phyloP scores from a whole-genome alignment of 2,329 filamentous ascomycete genomes.

The Aschersonia sp. region DNA sequence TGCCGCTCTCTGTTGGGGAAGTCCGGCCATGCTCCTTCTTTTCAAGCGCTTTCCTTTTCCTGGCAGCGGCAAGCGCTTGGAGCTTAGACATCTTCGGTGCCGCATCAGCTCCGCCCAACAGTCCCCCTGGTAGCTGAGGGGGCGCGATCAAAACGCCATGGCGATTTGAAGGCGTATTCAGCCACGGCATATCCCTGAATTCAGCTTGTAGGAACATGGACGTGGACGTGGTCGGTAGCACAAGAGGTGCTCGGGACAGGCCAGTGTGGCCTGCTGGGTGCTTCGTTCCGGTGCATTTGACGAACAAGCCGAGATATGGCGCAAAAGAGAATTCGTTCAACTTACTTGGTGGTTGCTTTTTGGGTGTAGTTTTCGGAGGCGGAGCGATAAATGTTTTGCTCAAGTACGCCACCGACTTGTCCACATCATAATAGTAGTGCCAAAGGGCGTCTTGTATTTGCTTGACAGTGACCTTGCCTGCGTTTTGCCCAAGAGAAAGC shows the following conservation, averaged over 20 bases:
- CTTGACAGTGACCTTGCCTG: conserved; percentile 36
- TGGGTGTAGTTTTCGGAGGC: conserved; percentile 18
- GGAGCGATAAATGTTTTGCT: conserved; percentile 43
- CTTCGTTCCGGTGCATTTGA: conserved; percentile 18
- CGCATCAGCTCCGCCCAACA: conserved; percentile 61
- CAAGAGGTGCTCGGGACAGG: conserved; percentile 2
- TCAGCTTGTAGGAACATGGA: conserved; percentile 16
- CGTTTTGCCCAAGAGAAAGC: conserved; percentile 45
- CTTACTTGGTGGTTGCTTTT: conserved; percentile 29
- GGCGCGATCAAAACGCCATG: conserved; percentile 50
- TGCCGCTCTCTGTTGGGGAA: conserved; percentile 11
- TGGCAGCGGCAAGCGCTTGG: conserved; percentile 73
- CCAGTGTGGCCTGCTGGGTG: conserved; percentile 7
- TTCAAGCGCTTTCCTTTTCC: conserved; percentile 68
- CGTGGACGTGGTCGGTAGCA: neutral
- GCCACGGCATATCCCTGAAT: conserved; percentile 80
- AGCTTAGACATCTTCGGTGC: conserved; percentile 74
- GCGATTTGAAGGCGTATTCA: conserved; percentile 53
- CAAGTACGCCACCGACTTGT: conserved; percentile 71
- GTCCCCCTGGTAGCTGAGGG: conserved; percentile 41
- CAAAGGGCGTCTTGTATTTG: conserved; percentile 85
- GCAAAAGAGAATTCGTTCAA: conserved; percentile 17
- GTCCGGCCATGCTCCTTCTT: conserved; percentile 24
- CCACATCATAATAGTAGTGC: conserved; percentile 92
- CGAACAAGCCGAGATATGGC: conserved; percentile 11